phyloP scores from a whole-genome alignment of 306 rosid species.

The Datisca glomerata region DNA sequence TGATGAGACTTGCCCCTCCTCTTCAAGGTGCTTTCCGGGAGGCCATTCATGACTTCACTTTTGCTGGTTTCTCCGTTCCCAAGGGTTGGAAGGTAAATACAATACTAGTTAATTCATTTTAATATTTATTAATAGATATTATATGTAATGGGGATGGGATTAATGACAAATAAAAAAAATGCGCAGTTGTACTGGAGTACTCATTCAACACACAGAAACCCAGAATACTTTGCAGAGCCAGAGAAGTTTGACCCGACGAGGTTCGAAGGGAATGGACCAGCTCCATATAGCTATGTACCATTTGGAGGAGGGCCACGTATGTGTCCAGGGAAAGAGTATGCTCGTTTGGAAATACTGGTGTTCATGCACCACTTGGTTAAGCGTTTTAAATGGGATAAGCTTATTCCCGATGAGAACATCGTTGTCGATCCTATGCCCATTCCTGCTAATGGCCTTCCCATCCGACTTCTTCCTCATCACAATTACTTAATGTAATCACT shows the following conservation, averaged over 20 bases:
- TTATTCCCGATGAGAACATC: neutral
- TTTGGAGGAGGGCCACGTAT: slow-evolving; percentile 5
- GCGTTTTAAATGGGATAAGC: neutral
- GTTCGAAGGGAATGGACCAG: slow-evolving; percentile 1
- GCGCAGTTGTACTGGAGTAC: slow-evolving; percentile 1
- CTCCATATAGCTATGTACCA: slow-evolving; percentile 1
- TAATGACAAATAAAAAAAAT: neutral
- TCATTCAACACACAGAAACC: neutral
- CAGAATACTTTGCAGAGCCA: slow-evolving; percentile 2
- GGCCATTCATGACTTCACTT: neutral
- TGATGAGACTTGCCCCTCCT: slow-evolving; percentile 1
- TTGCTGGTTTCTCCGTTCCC: slow-evolving; percentile 2
- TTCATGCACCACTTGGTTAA: slow-evolving; percentile 3
- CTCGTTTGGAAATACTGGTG: neutral
- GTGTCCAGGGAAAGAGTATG: slow-evolving; percentile 7
- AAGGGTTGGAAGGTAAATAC: slow-evolving; percentile 3
- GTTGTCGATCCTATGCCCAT: neutral
- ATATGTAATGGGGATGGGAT: neutral
- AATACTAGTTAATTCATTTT: no score
- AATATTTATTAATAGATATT: neutral
- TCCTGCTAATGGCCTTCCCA: neutral
- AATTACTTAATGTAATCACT: no score
- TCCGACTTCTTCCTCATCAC: neutral
- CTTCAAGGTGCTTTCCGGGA: slow-evolving; percentile 1
- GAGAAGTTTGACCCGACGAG: slow-evolving; percentile 1